phyloP scores from a whole-genome alignment of 2,329 filamentous ascomycete genomes.

The Saccharata proteae region DNA sequence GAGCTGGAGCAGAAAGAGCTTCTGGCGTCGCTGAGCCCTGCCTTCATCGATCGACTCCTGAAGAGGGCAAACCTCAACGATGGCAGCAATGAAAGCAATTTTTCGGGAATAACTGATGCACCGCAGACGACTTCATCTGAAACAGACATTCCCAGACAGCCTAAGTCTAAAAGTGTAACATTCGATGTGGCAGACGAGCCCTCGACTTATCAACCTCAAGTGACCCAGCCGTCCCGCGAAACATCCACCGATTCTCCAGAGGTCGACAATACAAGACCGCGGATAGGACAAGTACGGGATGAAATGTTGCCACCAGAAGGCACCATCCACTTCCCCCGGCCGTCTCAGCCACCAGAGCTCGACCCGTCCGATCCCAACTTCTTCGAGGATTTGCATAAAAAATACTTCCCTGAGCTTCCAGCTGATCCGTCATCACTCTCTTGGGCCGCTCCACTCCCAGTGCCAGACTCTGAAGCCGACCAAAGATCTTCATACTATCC shows the following conservation, averaged over 20 bases:
- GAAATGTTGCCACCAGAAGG: conserved; percentile 8
- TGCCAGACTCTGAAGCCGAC: conserved; percentile 51
- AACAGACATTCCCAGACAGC: conserved; percentile 7
- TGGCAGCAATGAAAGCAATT: conserved; percentile 31
- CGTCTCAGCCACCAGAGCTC: conserved; percentile 52
- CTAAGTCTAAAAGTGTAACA: conserved; percentile 21
- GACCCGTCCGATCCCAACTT: conserved; percentile 77
- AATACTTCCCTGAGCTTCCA: conserved; percentile 85
- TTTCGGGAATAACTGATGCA: conserved; percentile 14
- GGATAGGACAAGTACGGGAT: too few relatives aligned
- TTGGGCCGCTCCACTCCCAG: conserved; percentile 68
- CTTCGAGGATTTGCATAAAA: conserved; percentile 69
- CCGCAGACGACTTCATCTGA: conserved; percentile 3
- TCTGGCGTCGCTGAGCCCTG: conserved; percentile 63
- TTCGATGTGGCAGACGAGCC: conserved; percentile 12
- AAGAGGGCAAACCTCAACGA: conserved; percentile 66
- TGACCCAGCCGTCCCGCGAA: not conserved
- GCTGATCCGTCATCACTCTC: conserved; percentile 75
- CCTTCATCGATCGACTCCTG: conserved; percentile 64
- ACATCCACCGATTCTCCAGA: not conserved
- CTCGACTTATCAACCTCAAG: conserved; percentile 10
- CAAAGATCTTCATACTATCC: conserved; percentile 73
- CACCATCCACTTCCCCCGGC: conserved; percentile 49
- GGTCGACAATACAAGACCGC: too few relatives aligned
- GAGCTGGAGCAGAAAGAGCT: conserved; percentile 68